Conservation (phyloP, 75 land plant genomes). For the Azolla pinnata region DNA sequence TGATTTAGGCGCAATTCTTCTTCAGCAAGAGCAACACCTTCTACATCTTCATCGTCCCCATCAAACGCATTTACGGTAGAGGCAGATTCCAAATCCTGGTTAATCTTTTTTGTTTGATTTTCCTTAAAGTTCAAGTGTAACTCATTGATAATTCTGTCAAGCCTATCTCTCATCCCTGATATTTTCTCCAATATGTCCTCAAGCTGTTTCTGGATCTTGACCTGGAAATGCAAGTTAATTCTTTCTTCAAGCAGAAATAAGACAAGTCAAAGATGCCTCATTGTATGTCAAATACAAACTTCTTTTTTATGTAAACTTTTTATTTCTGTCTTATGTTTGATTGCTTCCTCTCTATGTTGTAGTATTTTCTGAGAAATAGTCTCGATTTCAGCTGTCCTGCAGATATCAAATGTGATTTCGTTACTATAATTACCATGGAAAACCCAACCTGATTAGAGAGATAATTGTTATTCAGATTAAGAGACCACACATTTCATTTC, state of each 20-base stretch:
- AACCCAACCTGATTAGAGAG: too few relatives aligned
- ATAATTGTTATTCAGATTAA: too few relatives aligned
- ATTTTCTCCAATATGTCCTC: not conserved
- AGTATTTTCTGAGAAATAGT: not conserved
- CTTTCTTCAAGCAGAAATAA: not conserved
- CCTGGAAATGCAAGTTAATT: conserved; percentile 7
- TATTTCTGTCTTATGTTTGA: not conserved
- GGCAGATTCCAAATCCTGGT: conserved; percentile 1
- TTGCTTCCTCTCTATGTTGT: not conserved
- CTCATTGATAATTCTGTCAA: conserved; percentile 1
- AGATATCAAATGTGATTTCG: not conserved
- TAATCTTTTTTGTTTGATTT: conserved; percentile 1
- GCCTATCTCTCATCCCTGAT: conserved; percentile 3
- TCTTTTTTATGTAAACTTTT: not conserved
- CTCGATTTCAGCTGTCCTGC: not conserved
- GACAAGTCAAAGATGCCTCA: too few relatives aligned
- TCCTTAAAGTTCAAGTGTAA: conserved; percentile 4
- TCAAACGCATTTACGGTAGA: not conserved
- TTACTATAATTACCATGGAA: too few relatives aligned
- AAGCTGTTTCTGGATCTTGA: conserved; percentile 1
- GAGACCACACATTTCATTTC: too few relatives aligned
- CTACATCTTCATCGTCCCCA: conserved; percentile 11
- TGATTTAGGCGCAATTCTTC: conserved; percentile 12
- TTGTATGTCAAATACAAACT: not conserved
- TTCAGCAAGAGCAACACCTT: conserved; percentile 15